Evolutionary conservation across 331 rosid species (phyloP).

Genomic region (Arachis monticola): DNA sequence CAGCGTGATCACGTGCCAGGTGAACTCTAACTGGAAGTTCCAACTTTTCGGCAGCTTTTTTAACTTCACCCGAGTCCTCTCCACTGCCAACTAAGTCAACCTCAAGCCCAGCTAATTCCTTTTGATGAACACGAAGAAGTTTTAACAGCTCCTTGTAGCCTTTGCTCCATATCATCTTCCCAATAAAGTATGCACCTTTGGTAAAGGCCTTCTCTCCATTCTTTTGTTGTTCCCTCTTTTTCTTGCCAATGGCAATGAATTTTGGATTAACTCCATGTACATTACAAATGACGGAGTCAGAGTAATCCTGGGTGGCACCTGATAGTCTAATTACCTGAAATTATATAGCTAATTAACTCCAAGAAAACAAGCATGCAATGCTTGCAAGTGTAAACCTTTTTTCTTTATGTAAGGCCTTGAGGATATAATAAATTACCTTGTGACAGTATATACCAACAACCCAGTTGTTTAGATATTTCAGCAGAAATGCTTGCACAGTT

Average conservation of each 20-base stretch:
- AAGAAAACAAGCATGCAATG: conserved; percentile 29
- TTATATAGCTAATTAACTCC: conserved; percentile 34
- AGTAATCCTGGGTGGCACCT: conserved; percentile 91
- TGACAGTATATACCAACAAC: conserved; percentile 86
- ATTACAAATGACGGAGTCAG: conserved; percentile 74
- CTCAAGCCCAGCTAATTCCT: conserved; percentile 68
- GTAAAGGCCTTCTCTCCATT: conserved; percentile 60
- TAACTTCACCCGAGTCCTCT: conserved; percentile 77
- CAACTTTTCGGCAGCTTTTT: conserved; percentile 67
- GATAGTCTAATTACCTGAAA: conserved; percentile 90
- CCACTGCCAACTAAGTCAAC: conserved; percentile 93
- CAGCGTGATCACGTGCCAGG: conserved; percentile 88
- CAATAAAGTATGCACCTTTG: conserved; percentile 87
- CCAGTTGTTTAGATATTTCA: conserved; percentile 76
- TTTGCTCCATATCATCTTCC: conserved; percentile 96
- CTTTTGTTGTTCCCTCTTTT: conserved; percentile 65
- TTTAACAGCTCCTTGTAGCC: conserved; percentile 88
- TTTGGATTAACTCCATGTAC: conserved; percentile 98
- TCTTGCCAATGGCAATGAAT: conserved; percentile 76
- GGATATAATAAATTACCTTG: conserved; percentile 61
- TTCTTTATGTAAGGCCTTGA: background rate
- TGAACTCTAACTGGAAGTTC: conserved; percentile 68
- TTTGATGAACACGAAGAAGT: conserved; percentile 68
- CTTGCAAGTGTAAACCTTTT: conserved; percentile 1
- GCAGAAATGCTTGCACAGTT: conserved; percentile 65